These are phyloP conservation scores for Cryptosporidium meleagridis DNA, from an alignment of 169 alveolate genomes.

Conservation along the genomic window DNA sequence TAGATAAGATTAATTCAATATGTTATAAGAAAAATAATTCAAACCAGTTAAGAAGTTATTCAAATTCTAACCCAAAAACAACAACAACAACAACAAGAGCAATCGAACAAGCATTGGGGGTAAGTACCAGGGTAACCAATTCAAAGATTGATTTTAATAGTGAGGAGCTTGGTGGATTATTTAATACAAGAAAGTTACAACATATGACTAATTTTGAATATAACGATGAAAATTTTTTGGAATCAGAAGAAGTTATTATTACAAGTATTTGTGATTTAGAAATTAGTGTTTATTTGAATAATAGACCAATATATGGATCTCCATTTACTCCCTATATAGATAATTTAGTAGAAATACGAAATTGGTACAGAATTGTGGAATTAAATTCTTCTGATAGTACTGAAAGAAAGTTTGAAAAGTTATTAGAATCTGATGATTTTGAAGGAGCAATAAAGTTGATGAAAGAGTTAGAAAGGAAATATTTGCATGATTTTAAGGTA, in stretches of 20 bases:
- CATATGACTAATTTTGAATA: conserved; percentile 35
- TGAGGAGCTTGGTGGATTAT: conserved; percentile 14
- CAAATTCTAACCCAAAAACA: background rate
- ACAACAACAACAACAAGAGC: conserved; percentile 40
- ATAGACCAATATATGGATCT: conserved; percentile 63
- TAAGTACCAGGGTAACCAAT: conserved; percentile 20
- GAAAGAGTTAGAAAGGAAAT: conserved; percentile 47
- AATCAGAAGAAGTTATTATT: conserved; percentile 14
- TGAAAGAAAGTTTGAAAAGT: conserved; percentile 67
- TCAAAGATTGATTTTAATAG: conserved; percentile 40
- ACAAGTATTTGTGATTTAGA: conserved; percentile 58
- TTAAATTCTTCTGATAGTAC: conserved; percentile 40
- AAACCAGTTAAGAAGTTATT: background rate
- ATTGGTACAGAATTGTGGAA: conserved; percentile 62
- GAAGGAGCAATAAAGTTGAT: conserved; percentile 59
- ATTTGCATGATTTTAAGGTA: conserved; percentile 49
- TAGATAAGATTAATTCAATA: conserved; percentile 13
- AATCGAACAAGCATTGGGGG: conserved; percentile 61
- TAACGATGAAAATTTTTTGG: conserved; percentile 3
- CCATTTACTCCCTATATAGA: conserved; percentile 62
- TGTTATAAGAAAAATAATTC: conserved; percentile 1
- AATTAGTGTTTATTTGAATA: conserved; percentile 57
- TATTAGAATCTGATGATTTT: conserved; percentile 51
- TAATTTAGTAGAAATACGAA: conserved; percentile 42
- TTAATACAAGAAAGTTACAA: conserved; percentile 32